Evolutionary conservation across 768 basidiomycete species (phyloP).

Genomic region (Auricularia sp.): DNA sequence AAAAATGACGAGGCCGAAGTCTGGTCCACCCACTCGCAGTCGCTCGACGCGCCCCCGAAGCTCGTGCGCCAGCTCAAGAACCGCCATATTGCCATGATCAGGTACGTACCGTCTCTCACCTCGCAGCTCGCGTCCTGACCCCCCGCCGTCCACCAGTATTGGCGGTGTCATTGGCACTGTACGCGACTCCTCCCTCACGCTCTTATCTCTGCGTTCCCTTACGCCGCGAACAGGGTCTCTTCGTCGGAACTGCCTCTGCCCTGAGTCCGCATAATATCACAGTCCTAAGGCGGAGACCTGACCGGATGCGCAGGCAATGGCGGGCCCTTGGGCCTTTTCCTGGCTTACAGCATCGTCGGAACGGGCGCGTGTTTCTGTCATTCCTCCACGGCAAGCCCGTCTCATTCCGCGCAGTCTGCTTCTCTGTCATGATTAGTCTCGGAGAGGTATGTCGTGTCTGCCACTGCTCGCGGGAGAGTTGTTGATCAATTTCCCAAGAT

Average conservation of each 20-base stretch:
- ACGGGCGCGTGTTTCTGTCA: constrained; percentile 49
- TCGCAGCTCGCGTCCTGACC: neutral
- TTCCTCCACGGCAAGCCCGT: neutral
- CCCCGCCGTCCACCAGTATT: constrained; percentile 15
- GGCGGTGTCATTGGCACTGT: constrained; percentile 45
- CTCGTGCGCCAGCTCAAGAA: constrained; percentile 62
- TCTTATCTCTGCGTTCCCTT: neutral
- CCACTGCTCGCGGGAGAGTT: neutral
- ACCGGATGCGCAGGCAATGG: neutral
- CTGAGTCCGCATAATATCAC: constrained; percentile 18
- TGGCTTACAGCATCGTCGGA: constrained; percentile 61
- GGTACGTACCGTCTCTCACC: constrained; percentile 25
- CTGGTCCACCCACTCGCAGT: neutral
- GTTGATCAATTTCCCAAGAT: constrained; percentile 25
- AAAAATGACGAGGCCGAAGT: neutral
- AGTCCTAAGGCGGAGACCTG: neutral
- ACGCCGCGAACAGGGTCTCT: constrained; percentile 13
- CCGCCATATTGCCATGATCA: constrained; percentile 76
- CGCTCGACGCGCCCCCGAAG: neutral
- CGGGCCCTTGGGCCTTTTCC: constrained; percentile 64
- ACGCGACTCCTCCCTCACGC: constrained; percentile 3
- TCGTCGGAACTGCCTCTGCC: constrained; percentile 44
- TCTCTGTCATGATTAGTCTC: constrained; percentile 41
- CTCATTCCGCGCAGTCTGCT: constrained; percentile 23
- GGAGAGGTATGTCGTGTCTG: constrained; percentile 29